Base-by-base conservation (phyloP, 108 stramenopile species). In the Cyclotella kingstonii region DNA sequence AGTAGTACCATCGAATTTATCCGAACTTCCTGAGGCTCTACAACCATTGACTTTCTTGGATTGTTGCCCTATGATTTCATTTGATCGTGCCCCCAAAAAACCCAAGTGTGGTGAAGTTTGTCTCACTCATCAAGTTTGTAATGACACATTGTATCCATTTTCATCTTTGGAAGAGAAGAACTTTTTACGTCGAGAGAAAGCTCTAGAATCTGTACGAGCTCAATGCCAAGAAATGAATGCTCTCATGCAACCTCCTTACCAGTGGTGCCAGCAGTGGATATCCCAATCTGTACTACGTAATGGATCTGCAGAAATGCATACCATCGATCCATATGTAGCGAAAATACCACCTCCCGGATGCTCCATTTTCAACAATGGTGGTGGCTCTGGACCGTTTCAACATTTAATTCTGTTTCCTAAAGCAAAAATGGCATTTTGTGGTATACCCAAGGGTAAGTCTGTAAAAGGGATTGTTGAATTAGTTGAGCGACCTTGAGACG, bases 361-460 rank as follows among this genome's bases (percentile, higher is more conserved):
- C 42, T 49, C 38, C 22, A 50, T 56, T 35, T 38, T 53, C 15
- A 31, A 48, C 2, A 60, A 40, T 43, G 58, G 58, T 4, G 65
- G 58, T 1, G 65, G 65, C 3, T 54, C 66, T 7, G 65, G 65
- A 10, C 15, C 66, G 15, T 74, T 38, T 54, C 73, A 74, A 34
- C 65, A 74, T 45, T 12, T 62, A 14, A 54, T 71, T 14, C 33
- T 71, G 8, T 71, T 63, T 46, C 70, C 70, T 23, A 17, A 27
- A 19, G 78, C 50, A 25, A 82, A 82, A 54, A 63, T 82, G 34
- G 70, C 70, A 30, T 76, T 82, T 60, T 82, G 80, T 68, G 80
- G 74, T 3, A 77, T 81, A 5, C 80, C 80, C 1, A 81, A 81
- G 31, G 80, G 60, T 63, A 41, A 66, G 17, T 62, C 33, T 39